Percentiles rank a stretch among this genome's conserved stretches.
phyloP scores from a whole-genome alignment of 495 filamentous ascomycete genomes.

The Podospora sp. region DNA sequence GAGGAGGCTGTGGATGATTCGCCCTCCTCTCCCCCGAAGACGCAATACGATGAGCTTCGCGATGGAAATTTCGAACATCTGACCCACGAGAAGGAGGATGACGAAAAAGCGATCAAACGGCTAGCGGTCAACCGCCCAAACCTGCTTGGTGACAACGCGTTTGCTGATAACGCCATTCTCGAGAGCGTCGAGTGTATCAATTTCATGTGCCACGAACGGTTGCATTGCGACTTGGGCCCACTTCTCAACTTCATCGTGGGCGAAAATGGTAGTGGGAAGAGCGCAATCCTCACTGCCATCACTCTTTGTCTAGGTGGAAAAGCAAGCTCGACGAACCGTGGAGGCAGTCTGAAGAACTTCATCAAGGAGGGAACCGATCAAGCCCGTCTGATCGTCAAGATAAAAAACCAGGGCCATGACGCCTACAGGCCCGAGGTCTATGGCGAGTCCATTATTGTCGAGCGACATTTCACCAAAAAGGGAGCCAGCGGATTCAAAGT shows the following conservation, averaged over 20 bases:
- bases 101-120: slow-evolving; percentile 71
- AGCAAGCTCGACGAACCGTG: slow-evolving; percentile 91
- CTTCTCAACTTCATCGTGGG: slow-evolving; percentile 98
- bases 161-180: slow-evolving; percentile 83
- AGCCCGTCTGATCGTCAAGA: slow-evolving; percentile 62
- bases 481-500: slow-evolving; percentile 84
- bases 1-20: background rate
- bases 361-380: slow-evolving; percentile 85
- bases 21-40: slow-evolving; percentile 41
- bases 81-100: slow-evolving; percentile 57
- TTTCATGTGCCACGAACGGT: slow-evolving; percentile 89
- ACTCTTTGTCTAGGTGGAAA: slow-evolving; percentile 94
- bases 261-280: slow-evolving; percentile 98
- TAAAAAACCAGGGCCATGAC: slow-evolving; percentile 86
- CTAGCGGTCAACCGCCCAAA: slow-evolving; percentile 58
- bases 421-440: slow-evolving; percentile 82
- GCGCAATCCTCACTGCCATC: slow-evolving; percentile 91
- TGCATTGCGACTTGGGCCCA: slow-evolving; percentile 81
- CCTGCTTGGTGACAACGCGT: slow-evolving; percentile 63
- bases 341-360: slow-evolving; percentile 86
- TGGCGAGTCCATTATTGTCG: slow-evolving; percentile 84
- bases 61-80: slow-evolving; percentile 58
- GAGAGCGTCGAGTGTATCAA: slow-evolving; percentile 83
- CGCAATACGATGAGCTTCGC: slow-evolving; percentile 54
- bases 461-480: slow-evolving; percentile 80